Base-by-base conservation (phyloP, 2,329 filamentous ascomycete genomes). In the Trichoderma sp. region DNA sequence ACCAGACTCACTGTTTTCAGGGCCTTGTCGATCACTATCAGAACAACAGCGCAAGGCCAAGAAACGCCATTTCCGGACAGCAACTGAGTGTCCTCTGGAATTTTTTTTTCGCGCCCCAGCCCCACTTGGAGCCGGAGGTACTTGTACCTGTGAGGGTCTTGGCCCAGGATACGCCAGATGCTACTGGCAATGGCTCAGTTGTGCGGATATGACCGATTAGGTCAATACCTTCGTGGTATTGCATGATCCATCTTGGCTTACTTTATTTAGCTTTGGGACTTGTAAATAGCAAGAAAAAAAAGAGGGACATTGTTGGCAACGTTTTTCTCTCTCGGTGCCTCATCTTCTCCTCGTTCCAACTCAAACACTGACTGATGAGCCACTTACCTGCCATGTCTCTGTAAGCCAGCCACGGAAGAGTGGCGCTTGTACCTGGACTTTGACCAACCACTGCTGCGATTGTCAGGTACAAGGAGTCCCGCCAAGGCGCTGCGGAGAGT, bases 231-330 rank as follows among this genome's bases (percentile, higher is more conserved):
- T 59, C 28, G 23, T 55, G 8, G 20, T 34, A 66, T 66, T 66
- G 63, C 63, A 66, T 66, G 63, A 47, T 66, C n/a, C 28, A 55
- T 66, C 63, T 34, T 55, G n/a, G n/a, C 17, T 32, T 20, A 55
- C 23, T 30, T 26, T 17, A 39, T 36, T 55, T 66, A 30, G 43
- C 7, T 66, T 30, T 66, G 23, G 30, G 63, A 55, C 34, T 68
- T 28, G 20, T 17, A 30, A 32, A 23, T 36, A 32, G 34, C 30
- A 57, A 28, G 26, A 30, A 30, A 28, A 55, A 57, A 68, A 59
- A 30, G 53, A 59, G 34, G 13, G 36, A 47, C 23, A 13, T 23
- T 11, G 5, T 23, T 7, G 17, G 43, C 23, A 23, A 23, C 34
- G 36, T 17, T 68, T 58, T 57, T 23, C 7, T 15, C 23, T 34